Base-by-base conservation (phyloP, 257 asterid species). In the Capsicum chinense region DNA sequence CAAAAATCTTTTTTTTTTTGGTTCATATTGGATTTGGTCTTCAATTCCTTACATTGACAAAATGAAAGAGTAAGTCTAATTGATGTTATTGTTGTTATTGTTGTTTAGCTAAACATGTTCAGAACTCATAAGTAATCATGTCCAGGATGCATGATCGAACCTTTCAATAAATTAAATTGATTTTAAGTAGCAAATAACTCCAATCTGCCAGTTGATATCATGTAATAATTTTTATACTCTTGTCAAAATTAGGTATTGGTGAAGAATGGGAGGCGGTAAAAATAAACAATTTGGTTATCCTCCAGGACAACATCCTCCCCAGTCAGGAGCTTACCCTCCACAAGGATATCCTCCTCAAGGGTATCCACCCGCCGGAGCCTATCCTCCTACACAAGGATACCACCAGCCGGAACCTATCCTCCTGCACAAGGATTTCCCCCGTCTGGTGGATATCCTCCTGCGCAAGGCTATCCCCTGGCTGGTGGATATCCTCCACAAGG, bases 261-360 rank as follows among this genome's bases (percentile, higher is more conserved):
- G 19, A 48, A 73, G 12, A 19, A 48, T 19, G 60, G 80, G 7
- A 73, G 60, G 80, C 42, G 17, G 44, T n/a, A 19, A 73, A 12
- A 73, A 73, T 12, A 73, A 48, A 73, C 42, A 12, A 50, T 50
- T 12, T 50, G 80, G 21, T 74, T 74, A 50, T 74, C 81, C 80
- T 47, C 39, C 58, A 0, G 42, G 80, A 19, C 80, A 73, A 47
- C 19, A 47, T 73, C 80, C 59, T 73, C 42, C 39, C 0, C 80
- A 73, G 0, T 6, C n/a, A 2, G 80, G 58, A 73, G 59, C n/a
- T 73, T 73, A 73, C n/a, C 59, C 42, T 73, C 12, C 80, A 19
- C 79, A 70, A 70, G 44, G 4, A 2, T 62, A 62, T 19, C 68
- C 37, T 60, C 68, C 37, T n/a, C 68, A 60, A 60, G 56, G 33